phyloP scores from a whole-genome alignment of 257 asterid genomes.

The Agastache rugosa region DNA sequence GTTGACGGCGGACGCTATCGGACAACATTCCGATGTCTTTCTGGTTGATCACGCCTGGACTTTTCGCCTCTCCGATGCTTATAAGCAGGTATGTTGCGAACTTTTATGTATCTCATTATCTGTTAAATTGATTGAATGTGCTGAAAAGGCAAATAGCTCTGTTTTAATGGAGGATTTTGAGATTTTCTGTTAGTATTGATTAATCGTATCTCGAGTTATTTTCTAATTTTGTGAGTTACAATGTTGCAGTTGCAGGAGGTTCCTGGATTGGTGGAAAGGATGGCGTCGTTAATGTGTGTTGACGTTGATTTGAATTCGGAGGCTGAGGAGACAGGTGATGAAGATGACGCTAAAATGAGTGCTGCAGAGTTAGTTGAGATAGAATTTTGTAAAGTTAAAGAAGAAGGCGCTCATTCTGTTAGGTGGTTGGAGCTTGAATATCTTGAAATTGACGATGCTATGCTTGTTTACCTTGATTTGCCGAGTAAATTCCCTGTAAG shows the following conservation, averaged over 20 bases:
- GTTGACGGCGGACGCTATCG: slow-evolving; percentile 54
- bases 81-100: slow-evolving; percentile 62
- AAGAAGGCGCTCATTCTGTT: slow-evolving; percentile 54
- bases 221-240: slow-evolving; percentile 28
- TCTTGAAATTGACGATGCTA: slow-evolving; percentile 70
- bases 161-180: background rate
- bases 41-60: slow-evolving; percentile 99
- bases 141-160: background rate
- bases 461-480: slow-evolving; percentile 76
- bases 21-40: slow-evolving; percentile 69
- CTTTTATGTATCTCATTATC: background rate
- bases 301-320: slow-evolving; percentile 65
- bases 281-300: slow-evolving; percentile 94
- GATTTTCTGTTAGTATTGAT: background rate
- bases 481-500: slow-evolving; percentile 88
- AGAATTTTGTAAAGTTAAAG: slow-evolving; percentile 58
- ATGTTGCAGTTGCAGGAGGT: slow-evolving; percentile 79
- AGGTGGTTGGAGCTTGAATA: slow-evolving; percentile 98
- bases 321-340: slow-evolving; percentile 48
- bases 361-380: slow-evolving; percentile 66
- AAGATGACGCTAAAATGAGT: slow-evolving; percentile 46
- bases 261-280: slow-evolving; percentile 90
- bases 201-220: background rate
- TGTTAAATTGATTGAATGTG: slow-evolving; percentile 15
- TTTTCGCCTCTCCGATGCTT: slow-evolving; percentile 90